Percentiles rank a stretch among this genome's conserved stretches.
These are phyloP conservation scores for Colletotrichum kahawae DNA, from an alignment of 2,329 filamentous ascomycete species.

Conservation along the genomic window DNA sequence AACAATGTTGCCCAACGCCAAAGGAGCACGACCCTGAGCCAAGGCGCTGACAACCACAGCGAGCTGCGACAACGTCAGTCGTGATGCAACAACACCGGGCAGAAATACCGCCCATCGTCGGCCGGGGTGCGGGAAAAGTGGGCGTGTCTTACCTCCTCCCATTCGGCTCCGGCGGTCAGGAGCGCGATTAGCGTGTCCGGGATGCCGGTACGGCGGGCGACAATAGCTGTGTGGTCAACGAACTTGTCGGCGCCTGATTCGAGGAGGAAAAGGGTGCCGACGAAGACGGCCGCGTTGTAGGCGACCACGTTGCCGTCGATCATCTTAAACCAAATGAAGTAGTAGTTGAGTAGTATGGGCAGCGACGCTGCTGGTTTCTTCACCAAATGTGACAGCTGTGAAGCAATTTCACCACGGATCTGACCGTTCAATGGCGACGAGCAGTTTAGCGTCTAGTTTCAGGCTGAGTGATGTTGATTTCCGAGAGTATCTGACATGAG, in stretches of 20 bases:
- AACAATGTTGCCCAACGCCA: slow-evolving; percentile 59
- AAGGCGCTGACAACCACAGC: slow-evolving; percentile 50
- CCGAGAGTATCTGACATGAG: background rate
- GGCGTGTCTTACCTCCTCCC: slow-evolving; percentile 52
- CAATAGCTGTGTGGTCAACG: slow-evolving; percentile 53
- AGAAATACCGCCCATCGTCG: background rate
- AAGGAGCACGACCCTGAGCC: slow-evolving; percentile 46
- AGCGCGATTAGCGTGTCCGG: slow-evolving; percentile 54
- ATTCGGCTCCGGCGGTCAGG: slow-evolving; percentile 59
- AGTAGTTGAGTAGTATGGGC: background rate
- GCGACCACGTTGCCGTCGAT: background rate
- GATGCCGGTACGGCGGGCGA: slow-evolving; percentile 48
- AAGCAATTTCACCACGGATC: background rate
- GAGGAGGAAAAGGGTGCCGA: slow-evolving; percentile 51
- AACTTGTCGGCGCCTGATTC: slow-evolving; percentile 59
- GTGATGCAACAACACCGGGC: background rate
- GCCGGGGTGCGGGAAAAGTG: background rate
- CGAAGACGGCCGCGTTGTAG: slow-evolving; percentile 43
- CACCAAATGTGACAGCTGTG: background rate
- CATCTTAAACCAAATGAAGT: background rate
- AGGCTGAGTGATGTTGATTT: background rate
- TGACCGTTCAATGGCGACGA: background rate
- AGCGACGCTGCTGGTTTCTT: background rate
- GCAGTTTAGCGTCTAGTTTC: background rate
- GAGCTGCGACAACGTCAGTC: slow-evolving; percentile 28